Evolutionary conservation across 495 filamentous ascomycete genomes (phyloP).

Genomic region (Xylaria palmicola): DNA sequence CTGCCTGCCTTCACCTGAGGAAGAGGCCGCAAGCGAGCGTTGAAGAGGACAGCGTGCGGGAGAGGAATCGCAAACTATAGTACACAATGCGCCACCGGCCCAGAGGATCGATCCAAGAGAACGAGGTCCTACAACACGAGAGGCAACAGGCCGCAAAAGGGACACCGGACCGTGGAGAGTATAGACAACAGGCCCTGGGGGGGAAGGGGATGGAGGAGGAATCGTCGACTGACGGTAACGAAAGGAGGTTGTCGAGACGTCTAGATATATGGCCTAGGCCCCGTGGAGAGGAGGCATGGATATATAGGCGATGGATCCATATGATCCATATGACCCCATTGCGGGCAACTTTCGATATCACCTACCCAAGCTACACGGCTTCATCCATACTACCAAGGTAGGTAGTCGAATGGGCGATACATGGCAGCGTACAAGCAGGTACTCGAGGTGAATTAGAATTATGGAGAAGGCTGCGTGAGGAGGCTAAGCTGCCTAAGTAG

Average conservation of each 20-base stretch:
- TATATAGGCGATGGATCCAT: conserved; percentile 45
- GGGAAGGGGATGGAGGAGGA: conserved; percentile 40
- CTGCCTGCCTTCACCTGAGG: conserved; percentile 10
- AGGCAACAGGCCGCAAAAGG: conserved; percentile 1
- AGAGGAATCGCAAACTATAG: conserved; percentile 15
- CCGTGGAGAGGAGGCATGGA: conserved; percentile 41
- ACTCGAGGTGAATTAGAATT: too few relatives aligned
- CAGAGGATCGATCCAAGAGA: conserved; percentile 8
- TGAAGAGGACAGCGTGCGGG: conserved; percentile 9
- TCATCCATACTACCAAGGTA: conserved; percentile 22
- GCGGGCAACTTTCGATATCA: conserved; percentile 28
- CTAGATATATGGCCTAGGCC: conserved; percentile 36
- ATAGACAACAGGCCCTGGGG: conserved; percentile 34
- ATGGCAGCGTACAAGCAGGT: conserved; percentile 22
- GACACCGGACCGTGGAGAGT: conserved; percentile 13
- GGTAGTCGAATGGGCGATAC: conserved; percentile 22
- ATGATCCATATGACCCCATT: conserved; percentile 33
- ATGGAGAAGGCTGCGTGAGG: conserved; percentile 26
- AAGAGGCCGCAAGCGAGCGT: conserved; percentile 6
- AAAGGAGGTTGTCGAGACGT: conserved; percentile 32
- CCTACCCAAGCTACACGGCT: conserved; percentile 12
- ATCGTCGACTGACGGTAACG: conserved; percentile 37
- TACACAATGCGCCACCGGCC: conserved; percentile 9
- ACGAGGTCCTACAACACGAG: conserved; percentile 3
- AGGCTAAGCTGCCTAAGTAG: conserved; percentile 26